Evolutionary conservation across 1,284 basidiomycete genomes (phyloP), one percentile per base, ranked within the genome.

Genomic region (Ceratorhiza oryzae-sativae): DNA sequence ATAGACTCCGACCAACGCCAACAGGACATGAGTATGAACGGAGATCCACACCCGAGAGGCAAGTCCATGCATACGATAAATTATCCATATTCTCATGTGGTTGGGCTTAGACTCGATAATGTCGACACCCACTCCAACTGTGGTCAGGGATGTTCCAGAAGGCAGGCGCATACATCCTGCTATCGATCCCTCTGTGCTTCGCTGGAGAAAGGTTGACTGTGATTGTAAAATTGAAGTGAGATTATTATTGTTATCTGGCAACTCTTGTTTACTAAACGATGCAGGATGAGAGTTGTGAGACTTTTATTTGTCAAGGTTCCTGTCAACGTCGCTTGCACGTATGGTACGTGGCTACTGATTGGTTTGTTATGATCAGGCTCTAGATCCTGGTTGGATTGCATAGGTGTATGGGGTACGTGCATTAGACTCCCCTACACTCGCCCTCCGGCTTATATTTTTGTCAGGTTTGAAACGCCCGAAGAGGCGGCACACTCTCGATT

Each of bases 341-440:
- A n/a, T 72, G 71, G 71, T 67, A 20, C n/a, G 71, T 59, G 15
- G 23, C 30, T 34, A 36, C 12, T 23, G 1, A 6, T n/a, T 49
- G 15, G 8, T 34, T n/a, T n/a, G n/a, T n/a, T n/a, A n/a, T n/a
- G n/a, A n/a, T n/a, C n/a, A n/a, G n/a, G n/a, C n/a, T n/a, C n/a
- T n/a, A n/a, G n/a, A n/a, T n/a, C n/a, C n/a, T n/a, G n/a, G n/a
- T n/a, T n/a, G n/a, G n/a, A n/a, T 23, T 20, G 23, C 12, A 9
- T 45, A 72, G 71, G 71, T 72, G 71, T 41, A 72, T 67, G 53
- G 71, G 71, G 71, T 67, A 41, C 4, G 32, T 12, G 23, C 34
- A 39, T 46, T 12, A 18, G n/a, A 20, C n/a, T 25, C 20, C n/a
- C 20, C 3, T n/a, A 23, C 32, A 25, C 36, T n/a, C 41, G 25